Conservation (phyloP, 73 alveolate genomes). For the Paramecium biaurelia region DNA sequence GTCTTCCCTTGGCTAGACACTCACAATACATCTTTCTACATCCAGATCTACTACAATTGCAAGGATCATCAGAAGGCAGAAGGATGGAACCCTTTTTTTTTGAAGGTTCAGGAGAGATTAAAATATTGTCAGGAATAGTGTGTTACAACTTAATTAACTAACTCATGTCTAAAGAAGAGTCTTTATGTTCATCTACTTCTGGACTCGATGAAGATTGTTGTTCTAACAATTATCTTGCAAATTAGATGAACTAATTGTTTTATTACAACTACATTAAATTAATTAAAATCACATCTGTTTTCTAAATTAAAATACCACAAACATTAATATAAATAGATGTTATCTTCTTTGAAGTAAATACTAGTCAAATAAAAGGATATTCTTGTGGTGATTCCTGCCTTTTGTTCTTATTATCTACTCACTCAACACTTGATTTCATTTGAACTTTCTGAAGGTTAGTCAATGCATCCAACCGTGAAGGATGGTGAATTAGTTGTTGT, state of each 20-base stretch:
- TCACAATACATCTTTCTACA: constrained; percentile 63
- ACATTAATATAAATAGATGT: neutral
- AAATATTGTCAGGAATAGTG: neutral
- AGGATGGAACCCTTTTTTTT: neutral
- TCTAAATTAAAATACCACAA: neutral
- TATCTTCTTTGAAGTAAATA: neutral
- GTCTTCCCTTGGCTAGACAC: constrained; percentile 49
- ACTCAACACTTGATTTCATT: constrained; percentile 9
- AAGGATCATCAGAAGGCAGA: constrained; percentile 8
- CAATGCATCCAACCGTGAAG: constrained; percentile 39
- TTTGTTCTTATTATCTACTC: neutral
- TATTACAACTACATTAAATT: neutral
- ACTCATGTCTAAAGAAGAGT: constrained; percentile 21
- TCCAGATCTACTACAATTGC: constrained; percentile 55
- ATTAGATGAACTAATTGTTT: neutral
- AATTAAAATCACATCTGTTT: neutral
- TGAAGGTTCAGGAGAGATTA: neutral
- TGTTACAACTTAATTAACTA: constrained; percentile 3
- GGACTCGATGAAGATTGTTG: neutral
- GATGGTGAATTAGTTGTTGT: neutral
- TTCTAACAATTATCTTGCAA: neutral
- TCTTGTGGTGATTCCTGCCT: constrained; percentile 46
- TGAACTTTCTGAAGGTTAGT: constrained; percentile 46
- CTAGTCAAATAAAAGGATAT: neutral
- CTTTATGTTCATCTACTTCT: neutral